A percentile compares a stretch with the other conserved stretches of the same genome.
Evolutionary conservation across 495 filamentous ascomycete genomes (phyloP).

Genomic region (Peziza echinospora): DNA sequence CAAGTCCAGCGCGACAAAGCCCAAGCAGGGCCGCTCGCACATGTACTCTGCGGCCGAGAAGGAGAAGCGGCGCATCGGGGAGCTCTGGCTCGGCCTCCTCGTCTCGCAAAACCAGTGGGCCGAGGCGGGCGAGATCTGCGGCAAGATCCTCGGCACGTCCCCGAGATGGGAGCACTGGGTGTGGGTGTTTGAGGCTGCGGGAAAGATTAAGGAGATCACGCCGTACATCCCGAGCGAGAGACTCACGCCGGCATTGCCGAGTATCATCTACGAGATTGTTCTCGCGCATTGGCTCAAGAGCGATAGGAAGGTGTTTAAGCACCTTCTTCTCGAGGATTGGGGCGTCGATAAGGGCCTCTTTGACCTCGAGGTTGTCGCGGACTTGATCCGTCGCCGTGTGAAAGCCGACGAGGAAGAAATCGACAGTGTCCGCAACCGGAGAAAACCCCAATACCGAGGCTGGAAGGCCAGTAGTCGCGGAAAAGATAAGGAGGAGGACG

Average conservation of each 20-base stretch:
- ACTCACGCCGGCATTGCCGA: constrained; percentile 55
- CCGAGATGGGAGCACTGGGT: constrained; percentile 87
- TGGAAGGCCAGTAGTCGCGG: neutral
- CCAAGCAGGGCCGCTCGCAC: constrained; percentile 15
- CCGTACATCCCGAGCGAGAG: constrained; percentile 54
- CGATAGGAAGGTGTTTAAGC: constrained; percentile 44
- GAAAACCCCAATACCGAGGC: neutral
- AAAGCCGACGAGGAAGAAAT: constrained; percentile 47
- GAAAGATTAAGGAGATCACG: constrained; percentile 74
- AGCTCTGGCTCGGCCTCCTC: constrained; percentile 76
- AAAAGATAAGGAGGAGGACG: constrained; percentile 5
- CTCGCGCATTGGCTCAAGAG: constrained; percentile 62
- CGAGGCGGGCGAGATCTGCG: constrained; percentile 53
- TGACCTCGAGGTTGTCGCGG: constrained; percentile 44
- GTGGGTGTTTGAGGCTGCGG: constrained; percentile 63
- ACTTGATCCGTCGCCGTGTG: constrained; percentile 52
- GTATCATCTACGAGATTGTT: constrained; percentile 66
- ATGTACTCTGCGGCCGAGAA: constrained; percentile 47
- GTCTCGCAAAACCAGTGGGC: constrained; percentile 51
- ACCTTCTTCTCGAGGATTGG: constrained; percentile 61
- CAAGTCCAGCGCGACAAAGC: constrained; percentile 20
- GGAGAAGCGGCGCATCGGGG: constrained; percentile 80
- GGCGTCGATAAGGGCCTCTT: constrained; percentile 49
- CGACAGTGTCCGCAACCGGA: neutral
- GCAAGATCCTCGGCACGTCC: constrained; percentile 56